A percentile compares a stretch with the other conserved stretches of the same genome.
These are phyloP conservation scores for Eucalyptus coolabah DNA, from an alignment of 345 rosid species.

Conservation along the genomic window DNA sequence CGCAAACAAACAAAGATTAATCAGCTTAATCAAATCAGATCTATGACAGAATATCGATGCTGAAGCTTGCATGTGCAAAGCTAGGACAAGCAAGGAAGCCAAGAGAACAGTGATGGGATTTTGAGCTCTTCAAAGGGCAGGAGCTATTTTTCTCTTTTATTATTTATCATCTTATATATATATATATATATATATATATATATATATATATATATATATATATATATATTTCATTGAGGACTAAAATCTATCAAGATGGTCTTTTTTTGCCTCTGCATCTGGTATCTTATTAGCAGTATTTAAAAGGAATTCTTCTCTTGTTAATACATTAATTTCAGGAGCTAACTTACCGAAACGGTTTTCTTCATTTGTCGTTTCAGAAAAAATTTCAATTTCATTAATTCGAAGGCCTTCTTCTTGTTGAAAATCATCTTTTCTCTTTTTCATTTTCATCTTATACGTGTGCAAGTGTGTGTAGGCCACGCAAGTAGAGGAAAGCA, in stretches of 20 bases:
- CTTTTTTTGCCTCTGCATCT: too few species aligned
- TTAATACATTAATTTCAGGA: too few species aligned
- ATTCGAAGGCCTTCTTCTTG: too few species aligned
- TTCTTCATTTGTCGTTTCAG: too few species aligned
- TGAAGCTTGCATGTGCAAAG: not conserved
- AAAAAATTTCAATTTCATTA: too few species aligned
- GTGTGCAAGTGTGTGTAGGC: not conserved
- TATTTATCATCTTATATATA: not conserved
- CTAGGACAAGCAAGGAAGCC: not conserved
- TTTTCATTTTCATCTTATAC: not conserved
- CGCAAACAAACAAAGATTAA: not conserved
- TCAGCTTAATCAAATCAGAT: not conserved
- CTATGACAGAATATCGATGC: not conserved
- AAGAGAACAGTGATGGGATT: not conserved
- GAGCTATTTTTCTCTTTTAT: not conserved
- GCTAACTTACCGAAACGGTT: too few species aligned
- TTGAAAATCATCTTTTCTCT: not conserved
- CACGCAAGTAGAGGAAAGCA: not conserved
- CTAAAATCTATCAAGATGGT: too few species aligned
- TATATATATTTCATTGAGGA: too few species aligned
- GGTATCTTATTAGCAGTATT: too few species aligned
- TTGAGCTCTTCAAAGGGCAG: not conserved
- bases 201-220: too few species aligned
- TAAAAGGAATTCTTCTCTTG: too few species aligned
- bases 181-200: accelerated